A percentile compares a stretch with the other conserved stretches of the same genome.
Evolutionary conservation across 2,329 filamentous ascomycete genomes (phyloP).

Genomic region (Dothistroma pini): DNA sequence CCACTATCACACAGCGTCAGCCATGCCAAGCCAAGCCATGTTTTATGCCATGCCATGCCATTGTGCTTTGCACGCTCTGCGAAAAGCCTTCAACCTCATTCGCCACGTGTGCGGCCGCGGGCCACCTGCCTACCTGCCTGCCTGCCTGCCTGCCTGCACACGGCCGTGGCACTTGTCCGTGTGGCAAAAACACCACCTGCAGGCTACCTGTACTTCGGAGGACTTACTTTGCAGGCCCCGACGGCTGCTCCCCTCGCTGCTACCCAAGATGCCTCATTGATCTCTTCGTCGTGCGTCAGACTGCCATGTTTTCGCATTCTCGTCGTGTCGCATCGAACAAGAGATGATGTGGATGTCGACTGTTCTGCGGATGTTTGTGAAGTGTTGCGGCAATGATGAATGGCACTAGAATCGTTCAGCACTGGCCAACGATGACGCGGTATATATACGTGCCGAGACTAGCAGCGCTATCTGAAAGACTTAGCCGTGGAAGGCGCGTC

Average conservation of each 20-base stretch:
- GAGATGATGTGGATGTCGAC: background rate
- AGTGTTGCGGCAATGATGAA: background rate
- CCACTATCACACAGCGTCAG: constrained; percentile 49
- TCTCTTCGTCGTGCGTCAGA: constrained; percentile 60
- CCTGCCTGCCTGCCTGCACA: background rate
- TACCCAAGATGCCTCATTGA: constrained; percentile 67
- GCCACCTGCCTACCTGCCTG: no score
- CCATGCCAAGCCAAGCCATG: background rate
- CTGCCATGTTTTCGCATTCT: constrained; percentile 47
- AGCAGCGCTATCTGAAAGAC: background rate
- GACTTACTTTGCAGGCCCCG: constrained; percentile 61
- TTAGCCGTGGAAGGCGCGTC: background rate
- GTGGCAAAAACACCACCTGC: background rate
- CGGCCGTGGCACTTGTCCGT: constrained; percentile 7
- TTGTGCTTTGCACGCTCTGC: no score
- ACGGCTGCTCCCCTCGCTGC: constrained; percentile 63
- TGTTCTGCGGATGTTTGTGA: background rate
- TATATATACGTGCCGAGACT: background rate
- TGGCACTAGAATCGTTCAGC: background rate
- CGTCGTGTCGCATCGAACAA: constrained; percentile 6
- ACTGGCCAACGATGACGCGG: background rate
- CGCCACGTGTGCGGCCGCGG: no score
- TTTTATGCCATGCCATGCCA: background rate
- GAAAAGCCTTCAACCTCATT: no score
- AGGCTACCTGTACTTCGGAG: background rate